Evolutionary conservation across 2,329 filamentous ascomycete genomes (phyloP).

Genomic region (Pestalotiopsis sp.): DNA sequence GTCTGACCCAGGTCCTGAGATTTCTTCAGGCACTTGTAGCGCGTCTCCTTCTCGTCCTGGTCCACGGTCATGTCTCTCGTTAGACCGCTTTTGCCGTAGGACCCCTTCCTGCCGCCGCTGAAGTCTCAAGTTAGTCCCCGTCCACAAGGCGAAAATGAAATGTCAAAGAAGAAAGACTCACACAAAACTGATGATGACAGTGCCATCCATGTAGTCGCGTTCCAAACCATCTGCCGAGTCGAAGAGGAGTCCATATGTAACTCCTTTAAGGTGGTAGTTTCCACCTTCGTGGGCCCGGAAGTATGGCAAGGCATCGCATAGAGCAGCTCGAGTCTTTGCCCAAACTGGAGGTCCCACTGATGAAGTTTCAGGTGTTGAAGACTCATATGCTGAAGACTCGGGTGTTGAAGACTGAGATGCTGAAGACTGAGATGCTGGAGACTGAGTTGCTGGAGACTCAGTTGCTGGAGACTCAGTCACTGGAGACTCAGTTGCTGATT

Average conservation of each 20-base stretch:
- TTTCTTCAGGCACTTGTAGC: constrained; percentile 48
- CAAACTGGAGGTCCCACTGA: background rate
- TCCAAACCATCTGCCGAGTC: background rate
- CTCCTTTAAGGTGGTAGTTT: constrained; percentile 1
- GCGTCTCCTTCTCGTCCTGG: constrained; percentile 46
- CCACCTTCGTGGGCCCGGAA: constrained; percentile 9
- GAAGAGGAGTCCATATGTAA: constrained; percentile 3
- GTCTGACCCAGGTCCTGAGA: constrained; percentile 39
- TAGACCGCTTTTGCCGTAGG: constrained; percentile 41
- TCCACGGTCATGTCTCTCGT: constrained; percentile 43
- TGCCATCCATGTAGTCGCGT: constrained; percentile 2
- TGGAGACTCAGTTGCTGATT: too few species aligned
- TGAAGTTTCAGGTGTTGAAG: background rate
- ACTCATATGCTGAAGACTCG: too few species aligned
- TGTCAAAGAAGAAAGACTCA: background rate
- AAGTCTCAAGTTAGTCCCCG: background rate
- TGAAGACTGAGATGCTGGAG: too few species aligned
- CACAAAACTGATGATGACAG: constrained; percentile 11
- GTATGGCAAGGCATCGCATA: background rate
- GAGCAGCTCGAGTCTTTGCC: background rate
- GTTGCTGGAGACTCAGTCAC: too few species aligned
- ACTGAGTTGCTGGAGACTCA: too few species aligned
- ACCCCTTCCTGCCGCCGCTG: background rate
- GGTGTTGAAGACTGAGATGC: too few species aligned
- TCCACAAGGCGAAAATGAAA: background rate